Percentiles rank a stretch among this genome's conserved stretches.
Conservation (phyloP, 257 asterid species). For the Ilex asprella region DNA sequence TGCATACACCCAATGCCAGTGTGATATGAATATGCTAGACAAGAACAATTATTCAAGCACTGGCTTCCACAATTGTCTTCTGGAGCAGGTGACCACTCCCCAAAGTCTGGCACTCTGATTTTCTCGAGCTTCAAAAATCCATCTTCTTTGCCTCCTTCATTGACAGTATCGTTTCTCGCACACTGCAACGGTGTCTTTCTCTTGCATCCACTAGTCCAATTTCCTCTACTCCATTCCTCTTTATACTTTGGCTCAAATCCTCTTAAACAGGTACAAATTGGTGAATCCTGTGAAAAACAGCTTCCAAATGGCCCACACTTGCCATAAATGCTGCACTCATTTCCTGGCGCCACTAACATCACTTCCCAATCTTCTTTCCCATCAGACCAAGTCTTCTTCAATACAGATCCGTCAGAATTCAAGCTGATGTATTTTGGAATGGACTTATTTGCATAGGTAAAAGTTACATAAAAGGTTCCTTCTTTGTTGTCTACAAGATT, state of each 20-base stretch:
- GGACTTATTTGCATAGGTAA: slow-evolving; percentile 2
- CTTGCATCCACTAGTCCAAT: slow-evolving; percentile 41
- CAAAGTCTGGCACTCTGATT: slow-evolving; percentile 39
- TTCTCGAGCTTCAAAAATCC: slow-evolving; percentile 25
- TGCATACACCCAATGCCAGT: slow-evolving; percentile 26
- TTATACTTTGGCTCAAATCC: slow-evolving; percentile 27
- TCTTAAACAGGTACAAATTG: slow-evolving; percentile 27
- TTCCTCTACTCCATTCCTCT: slow-evolving; percentile 35
- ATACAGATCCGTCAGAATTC: slow-evolving; percentile 16
- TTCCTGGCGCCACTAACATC: slow-evolving; percentile 10
- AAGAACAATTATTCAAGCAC: slow-evolving; percentile 47
- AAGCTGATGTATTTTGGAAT: slow-evolving; percentile 2
- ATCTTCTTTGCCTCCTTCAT: slow-evolving; percentile 22
- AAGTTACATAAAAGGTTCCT: slow-evolving; percentile 11
- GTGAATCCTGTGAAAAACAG: slow-evolving; percentile 19
- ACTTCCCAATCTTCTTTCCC: slow-evolving; percentile 15
- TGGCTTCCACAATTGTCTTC: slow-evolving; percentile 24
- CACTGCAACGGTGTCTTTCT: slow-evolving; percentile 25
- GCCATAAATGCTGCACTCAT: slow-evolving; percentile 28
- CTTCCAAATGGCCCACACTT: slow-evolving; percentile 34
- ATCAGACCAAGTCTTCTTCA: slow-evolving; percentile 17
- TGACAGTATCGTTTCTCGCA: slow-evolving; percentile 14
- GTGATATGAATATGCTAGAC: slow-evolving; percentile 39
- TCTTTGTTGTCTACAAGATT: neutral
- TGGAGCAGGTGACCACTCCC: slow-evolving; percentile 13